A percentile compares a stretch with the other conserved stretches of the same genome.
These are phyloP conservation scores for Sporisorium sorghi DNA, from an alignment of 1,284 basidiomycete species.

Conservation along the genomic window DNA sequence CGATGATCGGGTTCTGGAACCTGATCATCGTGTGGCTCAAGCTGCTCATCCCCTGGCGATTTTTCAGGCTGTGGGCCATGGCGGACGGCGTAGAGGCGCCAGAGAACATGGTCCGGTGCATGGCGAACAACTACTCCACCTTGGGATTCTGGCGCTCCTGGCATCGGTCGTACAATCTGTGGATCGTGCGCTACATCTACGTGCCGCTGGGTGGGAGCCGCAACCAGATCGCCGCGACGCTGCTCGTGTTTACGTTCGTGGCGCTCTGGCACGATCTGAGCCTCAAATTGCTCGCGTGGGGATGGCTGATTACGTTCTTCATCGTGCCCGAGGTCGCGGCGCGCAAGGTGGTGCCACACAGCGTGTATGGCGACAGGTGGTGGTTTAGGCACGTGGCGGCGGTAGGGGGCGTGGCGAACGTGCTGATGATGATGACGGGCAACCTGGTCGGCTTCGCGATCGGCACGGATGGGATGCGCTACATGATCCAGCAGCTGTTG, in stretches of 20 bases:
- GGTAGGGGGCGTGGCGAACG: constrained; percentile 84
- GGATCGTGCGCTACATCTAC: constrained; percentile 89
- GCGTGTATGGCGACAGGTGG: constrained; percentile 76
- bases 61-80: constrained; percentile 95
- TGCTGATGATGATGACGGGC: constrained; percentile 89
- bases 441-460: constrained; percentile 97
- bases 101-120: constrained; percentile 98
- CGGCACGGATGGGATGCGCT: constrained; percentile 83
- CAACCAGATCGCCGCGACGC: constrained; percentile 77
- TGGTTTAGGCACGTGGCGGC: constrained; percentile 93
- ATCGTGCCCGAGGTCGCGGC: constrained; percentile 83
- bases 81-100: constrained; percentile 90
- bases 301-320: constrained; percentile 93
- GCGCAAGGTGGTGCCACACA: constrained; percentile 75
- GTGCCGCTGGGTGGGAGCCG: constrained; percentile 85
- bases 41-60: constrained; percentile 96
- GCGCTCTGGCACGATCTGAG: constrained; percentile 97
- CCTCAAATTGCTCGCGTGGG: constrained; percentile 90
- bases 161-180: constrained; percentile 96
- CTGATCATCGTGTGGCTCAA: constrained; percentile 96
- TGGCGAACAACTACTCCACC: constrained; percentile 97
- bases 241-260: constrained; percentile 95
- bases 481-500: constrained; percentile 78
- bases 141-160: constrained; percentile 95
- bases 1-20: constrained; percentile 98